Percentiles rank a stretch among this genome's conserved stretches.
These are phyloP conservation scores for Picea sitchensis DNA, from an alignment of 75 land plant genomes.

Conservation along the genomic window DNA sequence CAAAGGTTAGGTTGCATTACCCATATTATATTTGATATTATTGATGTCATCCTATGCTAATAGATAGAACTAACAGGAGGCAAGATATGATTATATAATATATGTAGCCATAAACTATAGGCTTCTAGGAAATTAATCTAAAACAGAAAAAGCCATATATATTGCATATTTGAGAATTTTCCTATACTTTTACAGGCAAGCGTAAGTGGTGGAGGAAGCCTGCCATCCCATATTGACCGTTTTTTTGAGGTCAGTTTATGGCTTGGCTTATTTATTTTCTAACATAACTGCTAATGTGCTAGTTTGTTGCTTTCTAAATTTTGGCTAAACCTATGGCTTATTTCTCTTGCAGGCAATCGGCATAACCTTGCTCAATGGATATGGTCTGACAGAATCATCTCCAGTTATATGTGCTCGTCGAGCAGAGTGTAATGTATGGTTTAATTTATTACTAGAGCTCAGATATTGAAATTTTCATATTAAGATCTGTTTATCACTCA, in stretches of 20 bases:
- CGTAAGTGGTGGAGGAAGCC: slow-evolving; percentile 95
- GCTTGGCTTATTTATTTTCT: not conserved
- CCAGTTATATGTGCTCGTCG: slow-evolving; percentile 77
- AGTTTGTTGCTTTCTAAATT: not conserved
- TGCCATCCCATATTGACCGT: slow-evolving; percentile 72
- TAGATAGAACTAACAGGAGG: not conserved
- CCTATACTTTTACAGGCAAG: slow-evolving; percentile 49
- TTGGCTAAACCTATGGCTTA: not conserved
- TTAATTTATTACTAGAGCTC: not conserved
- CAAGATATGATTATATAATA: not conserved
- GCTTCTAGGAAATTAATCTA: not conserved
- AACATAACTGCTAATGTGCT: not conserved
- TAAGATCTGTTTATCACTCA: not conserved
- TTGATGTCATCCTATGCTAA: not conserved
- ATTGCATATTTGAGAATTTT: not conserved
- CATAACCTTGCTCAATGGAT: slow-evolving; percentile 79
- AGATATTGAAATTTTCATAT: not conserved
- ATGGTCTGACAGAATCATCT: slow-evolving; percentile 92
- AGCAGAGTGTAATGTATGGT: slow-evolving; percentile 65
- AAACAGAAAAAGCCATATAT: not conserved
- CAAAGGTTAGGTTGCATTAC: slow-evolving; percentile 46
- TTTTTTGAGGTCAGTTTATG: slow-evolving; percentile 80
- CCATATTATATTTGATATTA: not conserved
- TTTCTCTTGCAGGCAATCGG: slow-evolving; percentile 67
- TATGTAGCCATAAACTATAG: not conserved